phyloP scores from a whole-genome alignment of 1,284 basidiomycete genomes.

The Clitocybe nebularis region DNA sequence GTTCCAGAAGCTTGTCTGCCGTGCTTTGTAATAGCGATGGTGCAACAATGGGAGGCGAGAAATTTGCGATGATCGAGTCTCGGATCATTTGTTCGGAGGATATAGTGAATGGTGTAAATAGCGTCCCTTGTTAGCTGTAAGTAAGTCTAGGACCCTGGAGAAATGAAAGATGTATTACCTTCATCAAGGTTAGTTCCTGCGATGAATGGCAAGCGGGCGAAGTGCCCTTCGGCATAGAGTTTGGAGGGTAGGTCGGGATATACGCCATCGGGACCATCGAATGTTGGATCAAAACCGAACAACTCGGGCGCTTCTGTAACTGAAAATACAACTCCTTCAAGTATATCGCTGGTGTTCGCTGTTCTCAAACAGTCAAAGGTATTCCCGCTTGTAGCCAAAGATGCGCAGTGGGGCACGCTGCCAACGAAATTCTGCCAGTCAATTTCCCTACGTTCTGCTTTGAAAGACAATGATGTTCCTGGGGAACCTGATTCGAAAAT shows the following conservation, averaged over 20 bases:
- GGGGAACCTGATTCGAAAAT: conserved; percentile 44
- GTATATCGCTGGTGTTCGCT: conserved; percentile 34
- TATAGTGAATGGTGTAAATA: conserved; percentile 28
- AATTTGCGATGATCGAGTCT: conserved; percentile 25
- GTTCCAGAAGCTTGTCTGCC: conserved; percentile 30
- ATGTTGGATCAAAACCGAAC: conserved; percentile 35
- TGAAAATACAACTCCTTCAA: conserved; percentile 25
- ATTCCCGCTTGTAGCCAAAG: conserved; percentile 23
- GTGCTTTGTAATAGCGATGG: conserved; percentile 20
- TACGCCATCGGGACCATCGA: conserved; percentile 41
- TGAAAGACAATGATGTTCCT: conserved; percentile 27
- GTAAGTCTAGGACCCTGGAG: background rate
- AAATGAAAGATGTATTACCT: conserved; percentile 26
- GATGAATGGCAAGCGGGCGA: conserved; percentile 43
- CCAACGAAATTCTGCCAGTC: conserved; percentile 40
- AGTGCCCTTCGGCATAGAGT: conserved; percentile 30
- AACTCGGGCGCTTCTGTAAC: conserved; percentile 21
- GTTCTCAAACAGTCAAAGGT: conserved; percentile 39
- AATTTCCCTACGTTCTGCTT: conserved; percentile 26
- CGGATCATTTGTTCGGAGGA: conserved; percentile 27
- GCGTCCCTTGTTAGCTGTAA: conserved; percentile 27
- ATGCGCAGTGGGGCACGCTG: conserved; percentile 32
- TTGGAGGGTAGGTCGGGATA: conserved; percentile 38
- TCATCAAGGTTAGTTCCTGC: conserved; percentile 46
- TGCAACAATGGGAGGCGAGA: conserved; percentile 28